A percentile compares a stretch with the other conserved stretches of the same genome.
phyloP scores from a whole-genome alignment of 306 rosid genomes.

The Gillenia trifoliata region DNA sequence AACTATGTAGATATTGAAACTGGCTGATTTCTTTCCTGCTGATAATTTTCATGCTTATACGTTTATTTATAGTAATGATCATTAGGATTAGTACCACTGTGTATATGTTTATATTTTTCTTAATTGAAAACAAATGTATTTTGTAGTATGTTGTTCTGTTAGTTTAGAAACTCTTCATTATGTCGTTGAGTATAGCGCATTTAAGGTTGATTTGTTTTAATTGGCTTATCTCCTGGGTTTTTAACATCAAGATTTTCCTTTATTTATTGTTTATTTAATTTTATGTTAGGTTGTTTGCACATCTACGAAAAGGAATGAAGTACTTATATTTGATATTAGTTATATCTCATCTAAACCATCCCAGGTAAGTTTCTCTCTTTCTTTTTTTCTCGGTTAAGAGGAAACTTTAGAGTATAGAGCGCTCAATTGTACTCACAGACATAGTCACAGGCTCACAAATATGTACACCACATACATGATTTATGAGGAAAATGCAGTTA shows the following conservation, averaged over 20 bases:
- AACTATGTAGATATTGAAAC: not conserved
- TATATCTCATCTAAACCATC: constrained; percentile 66
- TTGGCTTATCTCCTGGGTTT: constrained; percentile 10
- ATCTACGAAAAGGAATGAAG: constrained; percentile 52
- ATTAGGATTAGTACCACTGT: not conserved
- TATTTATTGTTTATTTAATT: no score
- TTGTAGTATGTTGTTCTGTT: not conserved
- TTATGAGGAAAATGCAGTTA: not conserved
- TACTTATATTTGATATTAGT: constrained; percentile 64
- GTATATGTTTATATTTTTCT: not conserved
- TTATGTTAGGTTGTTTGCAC: constrained; percentile 68
- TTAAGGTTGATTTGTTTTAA: not conserved
- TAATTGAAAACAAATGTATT: not conserved
- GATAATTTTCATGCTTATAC: not conserved
- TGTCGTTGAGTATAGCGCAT: not conserved
- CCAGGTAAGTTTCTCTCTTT: constrained; percentile 46
- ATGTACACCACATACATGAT: not conserved
- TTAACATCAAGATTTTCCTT: not conserved
- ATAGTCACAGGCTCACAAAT: not conserved
- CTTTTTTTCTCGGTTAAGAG: not conserved
- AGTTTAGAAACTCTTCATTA: not conserved
- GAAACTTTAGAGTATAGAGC: not conserved
- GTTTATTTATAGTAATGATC: not conserved
- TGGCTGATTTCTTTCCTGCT: not conserved
- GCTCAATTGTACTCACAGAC: not conserved